Evolutionary conservation across 805 yeast genomes (phyloP), one percentile per base, ranked within the genome.

Genomic region (Teunomyces panamensis): DNA sequence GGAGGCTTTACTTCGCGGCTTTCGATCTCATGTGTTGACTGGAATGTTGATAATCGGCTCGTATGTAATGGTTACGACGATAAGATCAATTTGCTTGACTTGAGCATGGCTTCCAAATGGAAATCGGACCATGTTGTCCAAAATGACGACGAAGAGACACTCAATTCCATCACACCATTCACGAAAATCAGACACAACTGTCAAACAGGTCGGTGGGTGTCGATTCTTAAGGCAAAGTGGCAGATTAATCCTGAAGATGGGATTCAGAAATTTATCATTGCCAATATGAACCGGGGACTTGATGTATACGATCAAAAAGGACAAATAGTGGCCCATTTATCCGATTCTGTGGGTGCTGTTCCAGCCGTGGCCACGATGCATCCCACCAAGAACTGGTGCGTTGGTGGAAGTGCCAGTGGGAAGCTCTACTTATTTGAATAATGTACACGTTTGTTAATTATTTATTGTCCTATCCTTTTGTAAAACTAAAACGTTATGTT

Each of bases 131-230:
- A 47, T 45, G 59, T 51, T 49, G 53, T 54, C 16, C 11, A 17
- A 13, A 13, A 46, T 5, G 49, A 51, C 17, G 62, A 51, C 1
- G 59, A 50, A 1, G 56, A 47, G 1, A 56, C 57, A 4, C 69
- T 76, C 1, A 60, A 58, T 6, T 78, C 76, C 45, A 56, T 89
- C 30, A 62, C 58, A n/a, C 96, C 96, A 0, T 60, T 75, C 27
- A 75, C 80, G 26, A 80, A 81, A 8, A 73, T 92, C 43, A 80
- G 79, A 47, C 99, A 94, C 62, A 94, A 94, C 59, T 94, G 99
- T 68, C 96, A 92, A 65, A 87, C 97, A 0, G 99, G 99, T 0
- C 75, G 96, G 54, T 92, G 99, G 99, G 96, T 94, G 0, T 84
- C 96, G 1, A 92, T 92, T 42, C 69, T 92, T 48, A 89, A 92